A percentile compares a stretch with the other conserved stretches of the same genome.
Conservation (phyloP, 345 rosid species). For the Mercurialis annua region DNA sequence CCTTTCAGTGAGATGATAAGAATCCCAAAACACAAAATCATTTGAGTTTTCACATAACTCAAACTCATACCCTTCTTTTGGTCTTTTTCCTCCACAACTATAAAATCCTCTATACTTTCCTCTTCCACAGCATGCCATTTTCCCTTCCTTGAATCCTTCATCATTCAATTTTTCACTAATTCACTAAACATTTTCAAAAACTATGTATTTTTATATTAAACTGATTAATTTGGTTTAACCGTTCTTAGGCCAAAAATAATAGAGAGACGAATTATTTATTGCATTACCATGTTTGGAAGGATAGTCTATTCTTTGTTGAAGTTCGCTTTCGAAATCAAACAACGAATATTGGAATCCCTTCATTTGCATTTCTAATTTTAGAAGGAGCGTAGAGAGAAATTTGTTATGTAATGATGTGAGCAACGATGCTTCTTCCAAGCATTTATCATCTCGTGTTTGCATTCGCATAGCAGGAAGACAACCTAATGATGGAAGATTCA, state of each 20-base stretch:
- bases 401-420: conserved; percentile 55
- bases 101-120: conserved; percentile 57
- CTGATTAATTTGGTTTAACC: no score
- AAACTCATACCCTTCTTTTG: conserved; percentile 49
- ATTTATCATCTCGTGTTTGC: conserved; percentile 28
- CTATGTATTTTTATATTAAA: no score
- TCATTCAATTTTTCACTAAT: no score
- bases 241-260: no score
- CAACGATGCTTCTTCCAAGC: conserved; percentile 45
- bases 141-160: conserved; percentile 63
- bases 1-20: conserved; percentile 57
- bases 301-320: conserved; percentile 43
- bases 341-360: conserved; percentile 71
- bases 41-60: conserved; percentile 60
- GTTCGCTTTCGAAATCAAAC: conserved; percentile 47
- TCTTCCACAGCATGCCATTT: conserved; percentile 70
- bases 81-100: conserved; percentile 76
- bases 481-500: conserved; percentile 58
- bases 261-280: no score
- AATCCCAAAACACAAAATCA: conserved; percentile 65
- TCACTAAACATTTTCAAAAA: no score
- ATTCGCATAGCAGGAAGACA: conserved; percentile 62
- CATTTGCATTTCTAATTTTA: conserved; percentile 36
- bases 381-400: conserved; percentile 43
- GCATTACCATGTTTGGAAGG: conserved; percentile 74